Evolutionary conservation across 1,284 basidiomycete species (phyloP).

Genomic region (Ustilago crameri): DNA sequence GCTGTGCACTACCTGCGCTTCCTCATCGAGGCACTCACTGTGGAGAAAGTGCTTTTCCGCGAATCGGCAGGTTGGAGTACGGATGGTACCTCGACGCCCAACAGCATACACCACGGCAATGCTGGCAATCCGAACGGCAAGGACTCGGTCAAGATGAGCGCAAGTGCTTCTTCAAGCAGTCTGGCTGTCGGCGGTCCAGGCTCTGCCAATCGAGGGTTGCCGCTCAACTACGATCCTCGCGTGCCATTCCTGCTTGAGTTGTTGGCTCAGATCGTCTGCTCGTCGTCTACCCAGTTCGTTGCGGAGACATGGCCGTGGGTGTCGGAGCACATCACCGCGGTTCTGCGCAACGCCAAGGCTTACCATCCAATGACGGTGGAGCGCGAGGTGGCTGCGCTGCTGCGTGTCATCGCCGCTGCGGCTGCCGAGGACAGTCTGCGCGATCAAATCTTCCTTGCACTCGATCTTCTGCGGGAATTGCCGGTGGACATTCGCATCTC

Average conservation of each 20-base stretch:
- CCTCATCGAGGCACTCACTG: conserved; percentile 84
- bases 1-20: conserved; percentile 87
- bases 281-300: conserved; percentile 76
- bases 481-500: conserved; percentile 81
- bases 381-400: conserved; percentile 81
- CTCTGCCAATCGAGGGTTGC: conserved; percentile 13
- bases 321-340: conserved; percentile 86
- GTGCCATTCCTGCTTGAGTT: conserved; percentile 93
- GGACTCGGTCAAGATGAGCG: conserved; percentile 58
- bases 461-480: conserved; percentile 86
- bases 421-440: conserved; percentile 71
- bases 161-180: conserved; percentile 19
- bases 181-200: conserved; percentile 20
- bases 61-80: conserved; percentile 24
- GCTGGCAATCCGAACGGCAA: conserved; percentile 9
- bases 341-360: conserved; percentile 80
- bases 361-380: conserved; percentile 92
- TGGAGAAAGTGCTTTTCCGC: conserved; percentile 72
- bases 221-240: conserved; percentile 88
- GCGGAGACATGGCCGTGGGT: conserved; percentile 91
- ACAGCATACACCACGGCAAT: conserved; percentile 12
- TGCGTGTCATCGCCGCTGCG: conserved; percentile 46
- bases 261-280: conserved; percentile 83
- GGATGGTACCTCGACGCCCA: conserved; percentile 64
- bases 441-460: conserved; percentile 91